phyloP scores from a whole-genome alignment of 257 asterid genomes.

The Leptodermis oblonga region DNA sequence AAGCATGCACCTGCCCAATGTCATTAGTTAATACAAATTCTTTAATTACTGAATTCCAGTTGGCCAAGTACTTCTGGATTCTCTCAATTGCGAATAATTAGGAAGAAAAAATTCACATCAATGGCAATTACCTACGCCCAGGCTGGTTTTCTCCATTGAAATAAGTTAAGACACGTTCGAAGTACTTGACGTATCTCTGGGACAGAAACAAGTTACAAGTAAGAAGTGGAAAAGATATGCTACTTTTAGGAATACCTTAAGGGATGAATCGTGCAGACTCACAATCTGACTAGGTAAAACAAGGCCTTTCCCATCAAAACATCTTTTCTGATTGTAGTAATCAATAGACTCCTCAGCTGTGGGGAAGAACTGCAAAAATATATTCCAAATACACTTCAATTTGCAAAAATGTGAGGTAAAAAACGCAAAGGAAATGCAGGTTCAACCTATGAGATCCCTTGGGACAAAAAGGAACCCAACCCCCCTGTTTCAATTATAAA shows the following conservation, averaged over 20 bases:
- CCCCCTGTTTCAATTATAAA: too few species aligned
- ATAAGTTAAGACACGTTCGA: constrained; percentile 75
- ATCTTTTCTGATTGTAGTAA: constrained; percentile 93
- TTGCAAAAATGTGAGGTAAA: constrained; percentile 8
- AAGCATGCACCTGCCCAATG: constrained; percentile 79
- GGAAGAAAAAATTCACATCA: not conserved
- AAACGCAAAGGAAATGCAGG: not conserved
- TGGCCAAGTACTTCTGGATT: not conserved
- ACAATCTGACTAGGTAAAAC: constrained; percentile 99
- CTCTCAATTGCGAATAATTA: not conserved
- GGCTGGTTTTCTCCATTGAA: constrained; percentile 98
- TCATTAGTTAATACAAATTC: not conserved
- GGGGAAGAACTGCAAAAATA: constrained; percentile 73
- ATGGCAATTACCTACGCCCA: constrained; percentile 68
- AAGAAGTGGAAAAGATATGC: constrained; percentile 11
- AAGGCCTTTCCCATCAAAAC: constrained; percentile 91
- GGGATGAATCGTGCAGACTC: constrained; percentile 22
- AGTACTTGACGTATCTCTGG: constrained; percentile 96
- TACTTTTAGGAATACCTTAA: not conserved
- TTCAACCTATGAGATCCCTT: not conserved
- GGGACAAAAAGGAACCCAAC: not conserved
- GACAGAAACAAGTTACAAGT: constrained; percentile 14
- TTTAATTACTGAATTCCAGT: not conserved
- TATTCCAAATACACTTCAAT: constrained; percentile 18
- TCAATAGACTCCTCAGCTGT: constrained; percentile 97